Evolutionary conservation across 768 basidiomycete genomes (phyloP).

Genomic region (Phylloporus arenicola): DNA sequence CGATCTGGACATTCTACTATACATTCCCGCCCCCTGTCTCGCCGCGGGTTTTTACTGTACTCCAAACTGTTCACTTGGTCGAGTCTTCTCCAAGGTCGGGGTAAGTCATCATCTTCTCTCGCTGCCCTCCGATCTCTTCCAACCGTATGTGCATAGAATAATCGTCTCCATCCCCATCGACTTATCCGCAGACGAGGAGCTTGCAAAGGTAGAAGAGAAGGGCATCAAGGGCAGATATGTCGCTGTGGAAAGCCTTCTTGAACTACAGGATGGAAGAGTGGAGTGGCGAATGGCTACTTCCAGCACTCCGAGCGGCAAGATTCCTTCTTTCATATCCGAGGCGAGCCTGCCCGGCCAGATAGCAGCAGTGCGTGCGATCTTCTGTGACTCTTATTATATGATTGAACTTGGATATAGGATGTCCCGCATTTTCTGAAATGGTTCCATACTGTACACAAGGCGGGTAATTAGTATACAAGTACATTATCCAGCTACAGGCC

Average conservation of each 20-base stretch:
- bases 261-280: conserved; percentile 55
- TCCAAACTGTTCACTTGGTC: conserved; percentile 56
- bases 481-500: background rate
- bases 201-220: conserved; percentile 57
- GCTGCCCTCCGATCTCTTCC: background rate
- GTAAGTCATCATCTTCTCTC: conserved; percentile 37
- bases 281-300: conserved; percentile 84
- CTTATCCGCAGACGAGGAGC: conserved; percentile 50
- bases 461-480: background rate
- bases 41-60: conserved; percentile 69
- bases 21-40: conserved; percentile 66
- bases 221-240: conserved; percentile 65
- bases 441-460: conserved; percentile 39
- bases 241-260: conserved; percentile 60
- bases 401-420: conserved; percentile 41
- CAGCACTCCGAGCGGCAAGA: conserved; percentile 62
- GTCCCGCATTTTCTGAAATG: conserved; percentile 70
- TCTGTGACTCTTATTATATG: background rate
- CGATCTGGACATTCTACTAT: conserved; percentile 70
- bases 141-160: conserved; percentile 16
- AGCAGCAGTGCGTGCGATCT: conserved; percentile 40
- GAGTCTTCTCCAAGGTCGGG: conserved; percentile 50
- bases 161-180: conserved; percentile 67
- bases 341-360: conserved; percentile 57
- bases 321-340: conserved; percentile 62